A percentile compares a stretch with the other conserved stretches of the same genome.
Evolutionary conservation across 306 rosid species (phyloP).

Genomic region (Oemleria cerasiformis): DNA sequence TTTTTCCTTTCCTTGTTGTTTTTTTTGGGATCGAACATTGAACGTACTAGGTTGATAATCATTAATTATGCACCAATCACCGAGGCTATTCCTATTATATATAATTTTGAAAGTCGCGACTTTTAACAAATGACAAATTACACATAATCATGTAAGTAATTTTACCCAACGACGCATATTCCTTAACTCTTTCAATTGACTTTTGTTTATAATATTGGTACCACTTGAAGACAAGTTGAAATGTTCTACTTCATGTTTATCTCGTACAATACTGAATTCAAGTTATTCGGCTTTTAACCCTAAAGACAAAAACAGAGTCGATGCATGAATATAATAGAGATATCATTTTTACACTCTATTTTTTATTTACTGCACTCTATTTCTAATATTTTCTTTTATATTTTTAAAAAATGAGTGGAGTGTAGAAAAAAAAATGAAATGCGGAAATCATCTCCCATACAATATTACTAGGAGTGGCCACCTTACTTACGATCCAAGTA

Average conservation of each 20-base stretch:
- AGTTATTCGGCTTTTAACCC: background rate
- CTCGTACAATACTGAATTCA: background rate
- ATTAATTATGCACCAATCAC: background rate
- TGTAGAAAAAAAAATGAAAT: too few relatives aligned
- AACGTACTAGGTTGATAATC: too few relatives aligned
- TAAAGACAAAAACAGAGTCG: background rate
- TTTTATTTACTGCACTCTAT: too few relatives aligned
- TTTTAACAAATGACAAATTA: background rate
- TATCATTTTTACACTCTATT: too few relatives aligned
- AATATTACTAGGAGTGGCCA: background rate
- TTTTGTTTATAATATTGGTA: background rate
- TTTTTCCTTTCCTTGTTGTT: too few relatives aligned
- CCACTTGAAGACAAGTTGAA: conserved; percentile 19
- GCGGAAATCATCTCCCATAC: too few relatives aligned
- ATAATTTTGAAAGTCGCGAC: background rate
- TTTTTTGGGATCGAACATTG: too few relatives aligned
- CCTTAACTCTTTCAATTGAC: too few relatives aligned
- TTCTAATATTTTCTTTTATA: too few relatives aligned
- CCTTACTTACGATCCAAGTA: background rate
- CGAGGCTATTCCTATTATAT: background rate
- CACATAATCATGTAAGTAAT: background rate
- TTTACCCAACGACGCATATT: background rate
- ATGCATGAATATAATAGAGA: too few relatives aligned
- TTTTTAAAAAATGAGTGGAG: too few relatives aligned
- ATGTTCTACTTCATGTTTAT: conserved; percentile 8